Evolutionary conservation across 768 basidiomycete species (phyloP).

Genomic region (Kwoniella dejecticola): DNA sequence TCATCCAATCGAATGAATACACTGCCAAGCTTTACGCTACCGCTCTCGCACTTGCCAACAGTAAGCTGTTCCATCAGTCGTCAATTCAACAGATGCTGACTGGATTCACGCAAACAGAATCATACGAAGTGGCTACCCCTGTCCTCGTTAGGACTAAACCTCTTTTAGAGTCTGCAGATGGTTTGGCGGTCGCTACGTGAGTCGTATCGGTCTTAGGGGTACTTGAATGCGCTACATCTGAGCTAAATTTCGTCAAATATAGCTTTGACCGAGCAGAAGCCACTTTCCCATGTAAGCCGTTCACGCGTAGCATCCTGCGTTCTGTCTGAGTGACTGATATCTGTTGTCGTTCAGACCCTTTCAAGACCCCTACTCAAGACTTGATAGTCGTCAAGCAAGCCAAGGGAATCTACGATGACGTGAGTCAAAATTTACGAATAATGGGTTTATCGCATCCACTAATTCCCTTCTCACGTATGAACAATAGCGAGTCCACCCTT

Average conservation of each 20-base stretch:
- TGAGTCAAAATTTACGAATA: constrained; percentile 17
- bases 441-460: background rate
- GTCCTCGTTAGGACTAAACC: constrained; percentile 49
- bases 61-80: constrained; percentile 31
- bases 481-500: constrained; percentile 45
- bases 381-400: constrained; percentile 60
- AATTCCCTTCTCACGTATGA: no score
- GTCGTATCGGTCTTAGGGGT: constrained; percentile 7
- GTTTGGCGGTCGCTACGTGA: constrained; percentile 52
- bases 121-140: constrained; percentile 50
- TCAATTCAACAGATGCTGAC: no score
- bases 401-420: constrained; percentile 52
- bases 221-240: no score
- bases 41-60: constrained; percentile 43
- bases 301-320: constrained; percentile 3
- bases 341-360: constrained; percentile 38
- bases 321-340: background rate
- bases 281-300: constrained; percentile 45
- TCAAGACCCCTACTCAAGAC: constrained; percentile 64
- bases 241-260: no score
- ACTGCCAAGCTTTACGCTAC: constrained; percentile 47
- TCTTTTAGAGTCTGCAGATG: constrained; percentile 48
- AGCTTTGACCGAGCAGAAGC: constrained; percentile 50
- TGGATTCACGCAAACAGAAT: no score
- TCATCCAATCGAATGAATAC: constrained; percentile 43